These are phyloP conservation scores for Termitomyces eurrhizus DNA, from an alignment of 768 basidiomycete genomes.

Conservation along the genomic window DNA sequence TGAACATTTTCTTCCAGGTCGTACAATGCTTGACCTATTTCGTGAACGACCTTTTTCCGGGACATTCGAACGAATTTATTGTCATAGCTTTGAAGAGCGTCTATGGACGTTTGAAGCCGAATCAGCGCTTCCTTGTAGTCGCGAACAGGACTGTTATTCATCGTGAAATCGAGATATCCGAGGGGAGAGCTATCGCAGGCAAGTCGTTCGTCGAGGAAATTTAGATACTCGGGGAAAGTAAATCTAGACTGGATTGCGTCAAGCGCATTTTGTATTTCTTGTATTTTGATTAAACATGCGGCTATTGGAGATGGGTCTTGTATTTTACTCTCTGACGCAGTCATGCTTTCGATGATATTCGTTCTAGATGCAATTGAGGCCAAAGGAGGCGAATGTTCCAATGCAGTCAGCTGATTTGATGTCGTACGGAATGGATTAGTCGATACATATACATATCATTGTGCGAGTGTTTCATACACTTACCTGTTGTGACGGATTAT, in stretches of 20 bases:
- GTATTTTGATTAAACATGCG: not conserved
- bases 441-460: not conserved
- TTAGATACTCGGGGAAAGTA: constrained; percentile 2
- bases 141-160: constrained; percentile 1
- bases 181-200: constrained; percentile 6
- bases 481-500: not conserved
- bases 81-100: not conserved
- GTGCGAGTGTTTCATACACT: not conserved
- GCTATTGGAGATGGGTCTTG: not conserved
- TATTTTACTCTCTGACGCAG: not conserved
- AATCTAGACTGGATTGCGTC: not conserved
- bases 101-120: constrained; percentile 4
- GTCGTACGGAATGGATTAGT: not conserved
- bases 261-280: not conserved
- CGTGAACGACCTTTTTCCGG: constrained; percentile 2
- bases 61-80: not conserved
- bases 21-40: constrained; percentile 1
- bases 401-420: not conserved
- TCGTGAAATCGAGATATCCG: constrained; percentile 1
- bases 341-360: not conserved
- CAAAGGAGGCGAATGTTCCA: not conserved
- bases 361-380: not conserved
- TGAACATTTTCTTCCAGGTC: constrained; percentile 3
- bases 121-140: constrained; percentile 5
- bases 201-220: not conserved